Percentiles rank a stretch among this genome's conserved stretches.
Conservation (phyloP, 768 basidiomycete species). For the Tylopilus intermedius region DNA sequence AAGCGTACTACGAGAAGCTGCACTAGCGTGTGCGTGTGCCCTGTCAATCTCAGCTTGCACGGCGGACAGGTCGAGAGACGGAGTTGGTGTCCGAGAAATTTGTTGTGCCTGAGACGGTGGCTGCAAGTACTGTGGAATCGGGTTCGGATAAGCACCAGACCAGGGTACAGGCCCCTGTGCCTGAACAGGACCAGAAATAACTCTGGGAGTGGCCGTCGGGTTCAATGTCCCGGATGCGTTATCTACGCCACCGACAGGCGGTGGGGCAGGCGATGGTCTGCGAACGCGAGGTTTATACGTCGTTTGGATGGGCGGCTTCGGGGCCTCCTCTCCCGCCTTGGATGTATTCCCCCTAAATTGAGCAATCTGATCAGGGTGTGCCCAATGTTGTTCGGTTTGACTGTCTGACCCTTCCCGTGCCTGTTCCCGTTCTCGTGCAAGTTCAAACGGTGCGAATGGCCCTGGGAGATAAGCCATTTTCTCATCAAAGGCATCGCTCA, state of each 20-base stretch:
- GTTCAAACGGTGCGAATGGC: slow-evolving; percentile 64
- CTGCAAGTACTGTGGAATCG: slow-evolving; percentile 28
- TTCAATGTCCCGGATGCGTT: slow-evolving; percentile 39
- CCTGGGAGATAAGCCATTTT: slow-evolving; percentile 62
- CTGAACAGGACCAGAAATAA: slow-evolving; percentile 44
- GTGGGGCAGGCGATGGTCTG: slow-evolving; percentile 43
- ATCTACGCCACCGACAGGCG: slow-evolving; percentile 30
- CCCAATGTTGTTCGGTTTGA: slow-evolving; percentile 35
- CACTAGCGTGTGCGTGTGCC: slow-evolving; percentile 68
- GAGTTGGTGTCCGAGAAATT: slow-evolving; percentile 67
- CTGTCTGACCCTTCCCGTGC: slow-evolving; percentile 35
- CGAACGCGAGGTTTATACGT: slow-evolving; percentile 74
- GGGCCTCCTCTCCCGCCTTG: slow-evolving; percentile 27
- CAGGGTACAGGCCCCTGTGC: slow-evolving; percentile 48
- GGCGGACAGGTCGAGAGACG: slow-evolving; percentile 61
- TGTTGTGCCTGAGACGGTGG: slow-evolving; percentile 46
- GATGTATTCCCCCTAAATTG: slow-evolving; percentile 32
- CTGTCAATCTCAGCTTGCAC: slow-evolving; percentile 75
- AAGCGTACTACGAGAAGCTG: slow-evolving; percentile 70
- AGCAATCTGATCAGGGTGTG: slow-evolving; percentile 35
- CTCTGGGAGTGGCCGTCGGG: slow-evolving; percentile 3
- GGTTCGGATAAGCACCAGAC: slow-evolving; percentile 11
- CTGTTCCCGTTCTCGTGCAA: slow-evolving; percentile 53
- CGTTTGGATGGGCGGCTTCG: slow-evolving; percentile 42
- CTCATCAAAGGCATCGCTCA: slow-evolving; percentile 77